Base-by-base conservation (phyloP, 2,329 filamentous ascomycete genomes). In the Incumbomyces lentus region DNA sequence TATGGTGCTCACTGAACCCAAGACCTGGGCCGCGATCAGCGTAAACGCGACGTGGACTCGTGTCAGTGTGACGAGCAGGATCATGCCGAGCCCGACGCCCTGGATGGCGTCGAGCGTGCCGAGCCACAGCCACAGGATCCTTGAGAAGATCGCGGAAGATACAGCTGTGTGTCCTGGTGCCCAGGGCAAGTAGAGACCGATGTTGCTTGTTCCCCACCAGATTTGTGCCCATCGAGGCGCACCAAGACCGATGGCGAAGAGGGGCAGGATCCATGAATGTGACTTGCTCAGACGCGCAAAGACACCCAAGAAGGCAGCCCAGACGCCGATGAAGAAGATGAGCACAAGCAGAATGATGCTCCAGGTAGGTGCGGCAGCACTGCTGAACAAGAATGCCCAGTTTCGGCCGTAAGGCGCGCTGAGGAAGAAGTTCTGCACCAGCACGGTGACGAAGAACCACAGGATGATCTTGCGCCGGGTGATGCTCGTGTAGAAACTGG, bases 211-310 rank as follows among this genome's bases (percentile, higher is more conserved):
- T 10, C 72, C 75, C 80, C 80, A 83, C 59, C 80, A 76, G 59
- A 82, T 81, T 60, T 84, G 80, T 7, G 73, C 74, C 79, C 79
- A 84, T 49, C 79, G 69, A 1, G 80, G 80, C 2, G 79, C 78
- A 36, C 75, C 77, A 11, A 84, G 72, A 12, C 79, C 79, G 49
- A 82, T 77, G 38, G 80, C 79, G 52, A 83, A 81, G 47, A 84
- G 19, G 8, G 43, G 43, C 10, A 84, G 64, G 53, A 82, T 74
- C 80, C 80, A 83, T 42, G 72, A 76, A 60, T 83, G 79, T 13
- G 70, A 70, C 52, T 73, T 74, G 13, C 74, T 76, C n/a, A 81
- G 67, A 42, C 66, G 61, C 8, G 69, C 71, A 53, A 82, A 74
- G 44, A 69, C 57, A 52, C 61, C 70, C 31, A 79, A 68, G 18